phyloP scores from a whole-genome alignment of 108 stramenopile species.

The Asterionellopsis glacialis region DNA sequence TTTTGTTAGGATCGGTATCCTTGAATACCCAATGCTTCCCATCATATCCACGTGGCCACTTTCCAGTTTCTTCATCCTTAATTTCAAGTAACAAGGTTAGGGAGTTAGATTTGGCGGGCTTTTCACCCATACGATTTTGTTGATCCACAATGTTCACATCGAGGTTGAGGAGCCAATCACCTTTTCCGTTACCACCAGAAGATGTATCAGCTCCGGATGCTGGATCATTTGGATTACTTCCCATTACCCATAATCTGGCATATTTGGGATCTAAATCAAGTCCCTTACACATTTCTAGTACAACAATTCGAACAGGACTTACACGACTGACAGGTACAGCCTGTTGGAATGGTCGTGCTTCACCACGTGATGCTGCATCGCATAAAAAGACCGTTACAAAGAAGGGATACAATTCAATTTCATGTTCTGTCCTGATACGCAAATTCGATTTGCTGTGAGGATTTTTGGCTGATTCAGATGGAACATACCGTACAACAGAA shows the following conservation, averaged over 20 bases:
- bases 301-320: conserved; percentile 52
- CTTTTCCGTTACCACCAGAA: conserved; percentile 10
- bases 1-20: conserved; percentile 14
- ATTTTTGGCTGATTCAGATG: conserved; percentile 13
- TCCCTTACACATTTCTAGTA: conserved; percentile 65
- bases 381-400: conserved; percentile 81
- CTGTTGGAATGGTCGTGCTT: conserved; percentile 84
- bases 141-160: conserved; percentile 67
- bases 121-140: conserved; percentile 34
- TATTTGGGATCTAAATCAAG: conserved; percentile 64
- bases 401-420: conserved; percentile 83
- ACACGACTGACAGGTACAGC: conserved; percentile 70
- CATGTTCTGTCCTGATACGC: conserved; percentile 51
- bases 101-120: conserved; percentile 24
- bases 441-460: conserved; percentile 11
- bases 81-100: conserved; percentile 72
- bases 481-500: conserved; percentile 61
- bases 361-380: conserved; percentile 67
- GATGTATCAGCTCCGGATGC: conserved; percentile 6
- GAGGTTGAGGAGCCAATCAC: conserved; percentile 60
- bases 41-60: conserved; percentile 70
- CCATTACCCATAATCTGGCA: conserved; percentile 71
- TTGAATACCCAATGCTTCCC: conserved; percentile 35
- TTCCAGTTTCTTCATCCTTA: conserved; percentile 59
- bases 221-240: conserved; percentile 18